These are phyloP conservation scores for Clarireedia monteithiana DNA, from an alignment of 2,329 filamentous ascomycete genomes.

Conservation along the genomic window DNA sequence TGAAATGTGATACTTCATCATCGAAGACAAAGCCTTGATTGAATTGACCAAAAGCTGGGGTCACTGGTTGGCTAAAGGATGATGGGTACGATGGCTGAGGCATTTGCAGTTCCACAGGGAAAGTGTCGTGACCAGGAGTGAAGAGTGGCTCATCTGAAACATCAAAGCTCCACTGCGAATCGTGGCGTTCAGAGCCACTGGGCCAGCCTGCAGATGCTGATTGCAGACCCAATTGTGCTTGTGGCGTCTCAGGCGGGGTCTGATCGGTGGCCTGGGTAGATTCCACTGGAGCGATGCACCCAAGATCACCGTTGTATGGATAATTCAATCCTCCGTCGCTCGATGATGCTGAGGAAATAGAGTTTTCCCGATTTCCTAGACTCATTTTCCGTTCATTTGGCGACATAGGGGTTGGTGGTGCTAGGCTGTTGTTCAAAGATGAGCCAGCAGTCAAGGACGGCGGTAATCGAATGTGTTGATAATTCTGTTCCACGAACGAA, in stretches of 20 bases:
- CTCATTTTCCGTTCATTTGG: conserved; percentile 24
- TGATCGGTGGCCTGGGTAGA: background rate
- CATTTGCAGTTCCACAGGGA: conserved; percentile 23
- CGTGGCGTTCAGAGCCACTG: conserved; percentile 10
- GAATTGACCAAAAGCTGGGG: conserved; percentile 26
- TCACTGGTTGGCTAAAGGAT: conserved; percentile 26
- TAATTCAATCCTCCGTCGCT: conserved; percentile 16
- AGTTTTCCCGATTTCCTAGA: conserved; percentile 17
- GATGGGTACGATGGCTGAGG: conserved; percentile 21
- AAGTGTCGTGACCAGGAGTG: conserved; percentile 23
- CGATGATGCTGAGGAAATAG: conserved; percentile 13
- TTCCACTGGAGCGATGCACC: background rate
- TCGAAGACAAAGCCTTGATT: conserved; percentile 19
- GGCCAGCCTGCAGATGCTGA: conserved; percentile 13
- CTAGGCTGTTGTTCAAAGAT: conserved; percentile 26
- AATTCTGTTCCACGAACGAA: conserved; percentile 25
- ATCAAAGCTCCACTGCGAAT: conserved; percentile 20
- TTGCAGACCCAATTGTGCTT: conserved; percentile 16
- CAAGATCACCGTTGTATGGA: background rate
- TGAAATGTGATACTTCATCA: conserved; percentile 20
- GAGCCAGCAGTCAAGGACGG: conserved; percentile 20
- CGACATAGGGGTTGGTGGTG: conserved; percentile 29
- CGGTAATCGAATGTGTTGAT: conserved; percentile 18
- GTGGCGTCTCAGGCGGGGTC: conserved; percentile 27
- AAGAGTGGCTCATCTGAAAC: conserved; percentile 24